phyloP scores from a whole-genome alignment of 2,329 filamentous ascomycete species.

The Delphinella strobiligena region DNA sequence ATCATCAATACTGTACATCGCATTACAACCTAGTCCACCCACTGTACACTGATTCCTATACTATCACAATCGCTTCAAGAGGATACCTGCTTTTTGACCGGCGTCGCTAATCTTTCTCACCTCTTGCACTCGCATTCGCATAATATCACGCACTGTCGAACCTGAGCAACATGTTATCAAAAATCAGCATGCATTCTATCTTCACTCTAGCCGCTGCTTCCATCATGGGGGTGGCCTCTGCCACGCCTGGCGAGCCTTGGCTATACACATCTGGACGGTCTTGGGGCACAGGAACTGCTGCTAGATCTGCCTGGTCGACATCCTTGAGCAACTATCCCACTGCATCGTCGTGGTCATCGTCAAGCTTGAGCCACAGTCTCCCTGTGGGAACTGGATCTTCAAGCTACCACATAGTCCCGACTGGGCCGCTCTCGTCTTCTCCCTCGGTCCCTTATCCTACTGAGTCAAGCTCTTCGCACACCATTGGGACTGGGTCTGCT shows the following conservation, averaged over 20 bases:
- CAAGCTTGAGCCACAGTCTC: no score
- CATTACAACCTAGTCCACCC: no score
- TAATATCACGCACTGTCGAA: no score
- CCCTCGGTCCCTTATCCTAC: background rate
- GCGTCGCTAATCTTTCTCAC: background rate
- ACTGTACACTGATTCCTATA: no score
- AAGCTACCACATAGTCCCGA: no score
- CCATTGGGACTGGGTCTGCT: no score
- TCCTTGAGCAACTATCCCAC: background rate
- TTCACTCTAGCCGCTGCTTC: conserved; percentile 1
- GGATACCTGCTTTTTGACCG: no score
- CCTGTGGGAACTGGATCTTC: no score
- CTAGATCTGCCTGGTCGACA: background rate
- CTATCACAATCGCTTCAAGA: no score
- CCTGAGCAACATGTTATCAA: background rate
- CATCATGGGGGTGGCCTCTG: conserved; percentile 6
- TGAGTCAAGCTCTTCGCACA: no score
- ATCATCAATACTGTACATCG: no score
- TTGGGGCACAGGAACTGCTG: background rate
- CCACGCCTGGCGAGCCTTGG: conserved; percentile 3
- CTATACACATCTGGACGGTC: background rate
- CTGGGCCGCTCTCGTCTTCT: background rate
- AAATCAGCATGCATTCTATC: conserved; percentile 6
- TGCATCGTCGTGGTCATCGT: background rate
- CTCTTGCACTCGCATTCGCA: background rate